Evolutionary conservation across 2,329 filamentous ascomycete species (phyloP).

Genomic region (Zopfia rhizophila): DNA sequence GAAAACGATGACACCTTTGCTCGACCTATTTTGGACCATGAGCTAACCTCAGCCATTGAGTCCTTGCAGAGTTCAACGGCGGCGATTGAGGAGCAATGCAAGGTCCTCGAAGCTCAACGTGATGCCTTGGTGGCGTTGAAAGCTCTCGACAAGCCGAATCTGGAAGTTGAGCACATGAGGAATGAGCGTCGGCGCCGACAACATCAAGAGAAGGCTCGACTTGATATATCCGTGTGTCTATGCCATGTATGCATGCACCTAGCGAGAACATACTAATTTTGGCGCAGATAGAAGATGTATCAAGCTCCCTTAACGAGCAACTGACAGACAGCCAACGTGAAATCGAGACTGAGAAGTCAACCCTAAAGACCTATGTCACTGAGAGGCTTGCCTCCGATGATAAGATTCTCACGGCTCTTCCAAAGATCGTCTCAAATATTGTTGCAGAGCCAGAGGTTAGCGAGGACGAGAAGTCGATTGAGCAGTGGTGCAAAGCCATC

Average conservation of each 20-base stretch:
- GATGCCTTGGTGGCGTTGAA: slow-evolving; percentile 67
- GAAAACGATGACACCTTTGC: slow-evolving; percentile 39
- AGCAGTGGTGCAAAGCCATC: slow-evolving; percentile 64
- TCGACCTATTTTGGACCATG: slow-evolving; percentile 66
- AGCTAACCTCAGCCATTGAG: slow-evolving; percentile 69
- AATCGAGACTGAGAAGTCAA: slow-evolving; percentile 55
- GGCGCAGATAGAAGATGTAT: slow-evolving; percentile 42
- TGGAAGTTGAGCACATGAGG: slow-evolving; percentile 48
- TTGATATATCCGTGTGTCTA: slow-evolving; percentile 49
- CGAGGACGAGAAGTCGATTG: slow-evolving; percentile 64
- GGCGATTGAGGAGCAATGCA: slow-evolving; percentile 71
- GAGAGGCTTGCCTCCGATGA: slow-evolving; percentile 70
- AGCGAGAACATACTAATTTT: background rate
- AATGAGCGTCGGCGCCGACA: slow-evolving; percentile 51
- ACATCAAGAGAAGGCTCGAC: slow-evolving; percentile 53
- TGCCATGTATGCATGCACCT: background rate
- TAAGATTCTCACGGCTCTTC: slow-evolving; percentile 70
- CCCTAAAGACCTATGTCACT: slow-evolving; percentile 62
- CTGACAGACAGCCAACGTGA: slow-evolving; percentile 60
- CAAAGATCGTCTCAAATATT: slow-evolving; percentile 72
- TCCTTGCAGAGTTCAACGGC: slow-evolving; percentile 73
- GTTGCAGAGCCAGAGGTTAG: slow-evolving; percentile 59
- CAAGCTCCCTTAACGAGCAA: slow-evolving; percentile 42
- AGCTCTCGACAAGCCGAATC: slow-evolving; percentile 57
- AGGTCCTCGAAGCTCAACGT: slow-evolving; percentile 69